A percentile compares a stretch with the other conserved stretches of the same genome.
Evolutionary conservation across 768 basidiomycete genomes (phyloP).

Genomic region (Suillus brevipes): DNA sequence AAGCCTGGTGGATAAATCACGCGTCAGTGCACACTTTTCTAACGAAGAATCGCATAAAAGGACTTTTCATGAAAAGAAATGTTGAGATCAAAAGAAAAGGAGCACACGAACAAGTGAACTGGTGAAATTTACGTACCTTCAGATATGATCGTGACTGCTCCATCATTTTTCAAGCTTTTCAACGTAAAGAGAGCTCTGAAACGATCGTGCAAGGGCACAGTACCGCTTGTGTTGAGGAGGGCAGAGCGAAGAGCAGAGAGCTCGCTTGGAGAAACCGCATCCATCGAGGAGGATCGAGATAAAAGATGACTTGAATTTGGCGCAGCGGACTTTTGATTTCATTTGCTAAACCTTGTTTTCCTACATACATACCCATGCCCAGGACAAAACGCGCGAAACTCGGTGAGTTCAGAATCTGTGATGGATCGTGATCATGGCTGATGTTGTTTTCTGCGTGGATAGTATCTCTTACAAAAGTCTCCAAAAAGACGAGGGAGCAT

Average conservation of each 20-base stretch:
- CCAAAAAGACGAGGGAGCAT: constrained; percentile 89
- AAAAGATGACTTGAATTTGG: constrained; percentile 37
- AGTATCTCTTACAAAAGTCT: constrained; percentile 94
- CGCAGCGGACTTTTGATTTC: constrained; percentile 51
- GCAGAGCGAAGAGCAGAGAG: constrained; percentile 69
- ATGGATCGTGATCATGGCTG: constrained; percentile 7
- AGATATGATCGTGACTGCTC: constrained; percentile 82
- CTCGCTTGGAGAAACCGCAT: constrained; percentile 46
- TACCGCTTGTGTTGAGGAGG: constrained; percentile 75
- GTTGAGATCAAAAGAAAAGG: constrained; percentile 1
- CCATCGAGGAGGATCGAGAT: constrained; percentile 29
- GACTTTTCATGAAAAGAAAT: neutral
- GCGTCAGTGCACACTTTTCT: neutral
- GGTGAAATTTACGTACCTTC: constrained; percentile 53
- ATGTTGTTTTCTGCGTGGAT: constrained; percentile 21
- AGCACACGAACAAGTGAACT: constrained; percentile 7
- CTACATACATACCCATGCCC: constrained; percentile 58
- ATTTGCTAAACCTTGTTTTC: constrained; percentile 12
- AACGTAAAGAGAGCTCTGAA: constrained; percentile 93
- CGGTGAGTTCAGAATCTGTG: constrained; percentile 51
- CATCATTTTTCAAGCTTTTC: constrained; percentile 76
- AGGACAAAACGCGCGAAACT: constrained; percentile 87
- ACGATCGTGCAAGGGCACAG: constrained; percentile 77
- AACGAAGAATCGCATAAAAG: neutral
- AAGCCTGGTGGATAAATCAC: constrained; percentile 56